phyloP scores from a whole-genome alignment of 306 rosid species.

The Quercus variabilis region DNA sequence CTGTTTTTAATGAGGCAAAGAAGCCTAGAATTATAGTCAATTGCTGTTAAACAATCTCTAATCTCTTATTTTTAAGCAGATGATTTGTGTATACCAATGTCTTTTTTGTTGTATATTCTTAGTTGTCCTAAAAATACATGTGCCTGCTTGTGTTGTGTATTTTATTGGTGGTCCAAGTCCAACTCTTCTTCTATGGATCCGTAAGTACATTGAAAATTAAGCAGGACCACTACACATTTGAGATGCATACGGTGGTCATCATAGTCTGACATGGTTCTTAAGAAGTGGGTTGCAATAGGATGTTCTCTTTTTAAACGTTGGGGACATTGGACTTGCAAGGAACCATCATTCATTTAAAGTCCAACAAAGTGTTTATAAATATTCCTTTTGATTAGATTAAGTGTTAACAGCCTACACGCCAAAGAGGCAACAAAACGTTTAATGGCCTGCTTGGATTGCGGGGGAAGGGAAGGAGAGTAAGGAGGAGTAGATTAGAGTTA shows the following conservation, averaged over 20 bases:
- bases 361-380: too few relatives aligned
- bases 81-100: not conserved
- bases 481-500: too few relatives aligned
- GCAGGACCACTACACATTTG: not conserved
- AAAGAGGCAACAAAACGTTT: not conserved
- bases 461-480: too few relatives aligned
- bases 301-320: not conserved
- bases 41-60: not conserved
- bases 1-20: not conserved
- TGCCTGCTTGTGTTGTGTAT: not conserved
- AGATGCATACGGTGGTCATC: constrained; percentile 20
- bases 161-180: not conserved
- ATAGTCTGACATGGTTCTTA: constrained; percentile 9
- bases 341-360: not conserved
- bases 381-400: not conserved
- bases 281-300: constrained; percentile 27
- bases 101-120: constrained; percentile 1
- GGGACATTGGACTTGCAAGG: too few relatives aligned
- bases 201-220: not conserved
- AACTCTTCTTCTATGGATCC: constrained; percentile 5
- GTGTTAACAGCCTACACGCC: not conserved
- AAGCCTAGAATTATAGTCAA: not conserved
- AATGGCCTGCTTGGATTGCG: too few relatives aligned
- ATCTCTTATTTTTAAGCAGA: not conserved
- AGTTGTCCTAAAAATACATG: not conserved